Conservation (phyloP, 139 green algal species). For the Coccomyxa sp. region DNA sequence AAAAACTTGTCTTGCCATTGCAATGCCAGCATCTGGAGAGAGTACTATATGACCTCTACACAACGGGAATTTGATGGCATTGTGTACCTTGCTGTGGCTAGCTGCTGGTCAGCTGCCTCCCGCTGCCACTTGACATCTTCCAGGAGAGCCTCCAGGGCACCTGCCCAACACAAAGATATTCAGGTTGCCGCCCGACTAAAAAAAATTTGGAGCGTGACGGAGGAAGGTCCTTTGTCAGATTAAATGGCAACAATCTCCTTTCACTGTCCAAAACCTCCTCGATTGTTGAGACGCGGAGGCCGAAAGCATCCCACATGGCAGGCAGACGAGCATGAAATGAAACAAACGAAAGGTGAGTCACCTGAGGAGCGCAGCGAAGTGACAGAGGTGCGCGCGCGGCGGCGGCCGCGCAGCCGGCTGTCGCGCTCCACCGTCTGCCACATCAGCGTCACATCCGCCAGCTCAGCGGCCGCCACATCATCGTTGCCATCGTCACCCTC, state of each 20-base stretch:
- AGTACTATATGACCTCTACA: no score
- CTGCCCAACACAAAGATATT: background rate
- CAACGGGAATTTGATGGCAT: background rate
- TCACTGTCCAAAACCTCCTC: background rate
- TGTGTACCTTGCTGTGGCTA: background rate
- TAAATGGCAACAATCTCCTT: background rate
- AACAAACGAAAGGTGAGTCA: background rate
- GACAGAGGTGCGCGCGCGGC: background rate
- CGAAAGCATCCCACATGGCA: background rate
- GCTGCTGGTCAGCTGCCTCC: background rate
- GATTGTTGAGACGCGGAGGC: no score
- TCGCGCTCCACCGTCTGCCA: background rate
- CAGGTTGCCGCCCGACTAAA: background rate
- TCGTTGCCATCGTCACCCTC: no score
- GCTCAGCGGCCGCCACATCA: background rate
- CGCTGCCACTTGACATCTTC: background rate
- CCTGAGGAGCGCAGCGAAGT: constrained; percentile 1
- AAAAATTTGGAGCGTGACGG: background rate
- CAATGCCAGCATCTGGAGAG: background rate
- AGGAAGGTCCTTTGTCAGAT: background rate
- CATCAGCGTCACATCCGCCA: background rate
- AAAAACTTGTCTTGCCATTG: background rate
- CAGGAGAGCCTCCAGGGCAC: background rate
- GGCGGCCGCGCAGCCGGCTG: background rate
- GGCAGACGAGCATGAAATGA: background rate